Percentiles rank a stretch among this genome's conserved stretches.
phyloP scores from a whole-genome alignment of 2,329 filamentous ascomycete genomes.

The Botrytis fabae region DNA sequence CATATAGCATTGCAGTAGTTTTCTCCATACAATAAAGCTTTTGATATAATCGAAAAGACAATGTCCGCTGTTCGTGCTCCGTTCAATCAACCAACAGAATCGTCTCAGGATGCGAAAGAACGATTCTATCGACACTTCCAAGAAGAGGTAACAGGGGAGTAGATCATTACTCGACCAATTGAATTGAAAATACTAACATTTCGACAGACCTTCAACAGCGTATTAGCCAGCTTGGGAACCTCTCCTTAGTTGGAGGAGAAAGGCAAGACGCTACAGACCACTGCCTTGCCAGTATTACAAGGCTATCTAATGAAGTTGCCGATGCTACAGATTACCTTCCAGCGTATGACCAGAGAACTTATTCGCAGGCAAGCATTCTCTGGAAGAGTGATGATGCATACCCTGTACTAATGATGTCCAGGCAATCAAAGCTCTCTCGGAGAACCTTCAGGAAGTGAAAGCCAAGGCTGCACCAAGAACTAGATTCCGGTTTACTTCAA shows the following conservation, averaged over 20 bases:
- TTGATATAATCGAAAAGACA: conserved; percentile 11
- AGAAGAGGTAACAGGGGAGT: conserved; percentile 67
- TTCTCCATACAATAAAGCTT: background rate
- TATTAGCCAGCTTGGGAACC: conserved; percentile 66
- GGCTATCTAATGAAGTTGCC: conserved; percentile 79
- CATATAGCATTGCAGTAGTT: background rate
- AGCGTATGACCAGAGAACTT: conserved; percentile 85
- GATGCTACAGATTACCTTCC: conserved; percentile 82
- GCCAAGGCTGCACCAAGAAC: conserved; percentile 69
- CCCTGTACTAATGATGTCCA: conserved; percentile 42
- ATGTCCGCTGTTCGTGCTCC: conserved; percentile 22
- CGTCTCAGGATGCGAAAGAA: conserved; percentile 59
- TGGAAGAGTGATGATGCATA: background rate
- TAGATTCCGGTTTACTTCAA: conserved; percentile 79
- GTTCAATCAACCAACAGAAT: conserved; percentile 28
- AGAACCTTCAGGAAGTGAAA: conserved; percentile 72
- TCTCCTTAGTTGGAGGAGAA: conserved; percentile 67
- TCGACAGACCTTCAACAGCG: conserved; percentile 70
- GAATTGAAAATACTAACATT: conserved; percentile 9
- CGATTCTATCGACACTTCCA: conserved; percentile 85
- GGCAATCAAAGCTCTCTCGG: conserved; percentile 77
- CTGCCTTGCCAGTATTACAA: conserved; percentile 75
- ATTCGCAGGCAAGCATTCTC: conserved; percentile 63
- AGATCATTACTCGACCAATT: conserved; percentile 27
- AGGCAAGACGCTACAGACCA: conserved; percentile 79